phyloP scores from a whole-genome alignment of 2,329 filamentous ascomycete species.

The Hymenoscyphus albidus region DNA sequence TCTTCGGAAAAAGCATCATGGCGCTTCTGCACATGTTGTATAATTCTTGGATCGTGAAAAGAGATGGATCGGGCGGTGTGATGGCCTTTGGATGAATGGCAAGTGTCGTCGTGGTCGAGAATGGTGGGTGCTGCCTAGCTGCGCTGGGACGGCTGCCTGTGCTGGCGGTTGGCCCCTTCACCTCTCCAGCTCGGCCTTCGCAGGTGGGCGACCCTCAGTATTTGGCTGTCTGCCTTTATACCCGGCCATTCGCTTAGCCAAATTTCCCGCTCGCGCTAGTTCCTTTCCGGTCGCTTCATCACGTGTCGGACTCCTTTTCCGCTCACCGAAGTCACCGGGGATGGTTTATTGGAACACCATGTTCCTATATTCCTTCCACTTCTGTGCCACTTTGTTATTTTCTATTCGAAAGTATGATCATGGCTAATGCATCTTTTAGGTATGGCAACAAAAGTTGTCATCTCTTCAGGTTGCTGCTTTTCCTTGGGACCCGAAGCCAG shows the following conservation, averaged over 20 bases:
- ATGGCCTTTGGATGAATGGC: background rate
- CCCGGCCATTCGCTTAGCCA: conserved; percentile 28
- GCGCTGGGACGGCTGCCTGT: conserved; percentile 20
- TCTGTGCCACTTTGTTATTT: background rate
- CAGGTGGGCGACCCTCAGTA: conserved; percentile 34
- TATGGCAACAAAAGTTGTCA: conserved; percentile 90
- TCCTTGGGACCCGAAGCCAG: conserved; percentile 89
- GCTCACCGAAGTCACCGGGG: background rate
- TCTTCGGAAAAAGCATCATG: conserved; percentile 1
- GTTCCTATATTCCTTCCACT: background rate
- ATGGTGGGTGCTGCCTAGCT: background rate
- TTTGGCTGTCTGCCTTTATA: conserved; percentile 34
- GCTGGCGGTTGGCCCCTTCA: conserved; percentile 4
- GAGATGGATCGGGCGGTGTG: background rate
- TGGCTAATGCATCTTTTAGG: conserved; percentile 49
- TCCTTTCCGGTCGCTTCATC: conserved; percentile 19
- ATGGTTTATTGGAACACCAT: conserved; percentile 4
- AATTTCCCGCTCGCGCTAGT: conserved; percentile 27
- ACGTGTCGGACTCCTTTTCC: conserved; percentile 17
- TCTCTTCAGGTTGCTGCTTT: conserved; percentile 81
- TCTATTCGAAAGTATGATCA: background rate
- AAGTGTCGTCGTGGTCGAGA: conserved; percentile 4
- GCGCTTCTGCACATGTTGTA: conserved; percentile 3
- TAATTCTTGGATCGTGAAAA: background rate
- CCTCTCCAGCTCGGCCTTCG: conserved; percentile 16